Evolutionary conservation across 2,329 filamentous ascomycete genomes (phyloP).

Genomic region (Drechmeria coniospora): DNA sequence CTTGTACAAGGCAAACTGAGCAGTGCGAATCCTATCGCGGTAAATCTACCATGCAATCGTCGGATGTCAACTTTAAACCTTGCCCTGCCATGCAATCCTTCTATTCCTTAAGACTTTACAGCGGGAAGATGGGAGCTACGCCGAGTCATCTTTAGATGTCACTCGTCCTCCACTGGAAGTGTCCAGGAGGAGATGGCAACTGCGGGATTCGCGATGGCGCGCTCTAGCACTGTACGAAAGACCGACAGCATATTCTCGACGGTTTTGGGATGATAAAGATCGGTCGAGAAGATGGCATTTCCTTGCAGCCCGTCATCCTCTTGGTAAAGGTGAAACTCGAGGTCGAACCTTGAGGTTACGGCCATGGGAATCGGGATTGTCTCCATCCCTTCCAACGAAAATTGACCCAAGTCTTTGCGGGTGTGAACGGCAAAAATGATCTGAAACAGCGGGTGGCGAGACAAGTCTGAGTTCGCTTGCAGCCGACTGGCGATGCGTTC

Average conservation of each 20-base stretch:
- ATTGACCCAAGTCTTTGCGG: slow-evolving; percentile 1
- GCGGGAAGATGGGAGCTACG: too few species aligned
- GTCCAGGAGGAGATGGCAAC: not conserved
- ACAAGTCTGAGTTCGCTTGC: too few species aligned
- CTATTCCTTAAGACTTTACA: too few species aligned
- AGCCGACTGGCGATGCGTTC: slow-evolving; percentile 7
- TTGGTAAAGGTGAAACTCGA: slow-evolving; percentile 10
- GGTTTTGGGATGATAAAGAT: slow-evolving; percentile 6
- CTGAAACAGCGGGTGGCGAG: too few species aligned
- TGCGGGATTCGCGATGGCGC: slow-evolving; percentile 3
- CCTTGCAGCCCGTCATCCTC: slow-evolving; percentile 3
- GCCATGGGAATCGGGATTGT: not conserved
- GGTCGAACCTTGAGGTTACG: slow-evolving; percentile 6
- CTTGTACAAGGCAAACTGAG: too few species aligned
- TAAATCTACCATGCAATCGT: too few species aligned
- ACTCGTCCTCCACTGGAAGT: not conserved
- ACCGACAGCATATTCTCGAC: slow-evolving; percentile 7
- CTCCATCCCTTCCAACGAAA: slow-evolving; percentile 5
- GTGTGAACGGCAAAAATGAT: slow-evolving; percentile 8
- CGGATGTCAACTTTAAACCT: too few species aligned
- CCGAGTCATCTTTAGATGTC: too few species aligned
- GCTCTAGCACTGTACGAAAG: slow-evolving; percentile 6
- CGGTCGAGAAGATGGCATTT: slow-evolving; percentile 5
- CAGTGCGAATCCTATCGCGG: too few species aligned
- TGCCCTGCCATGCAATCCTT: too few species aligned